Base-by-base conservation (phyloP, 2,329 filamentous ascomycete genomes). In the Aureobasidium sp. region DNA sequence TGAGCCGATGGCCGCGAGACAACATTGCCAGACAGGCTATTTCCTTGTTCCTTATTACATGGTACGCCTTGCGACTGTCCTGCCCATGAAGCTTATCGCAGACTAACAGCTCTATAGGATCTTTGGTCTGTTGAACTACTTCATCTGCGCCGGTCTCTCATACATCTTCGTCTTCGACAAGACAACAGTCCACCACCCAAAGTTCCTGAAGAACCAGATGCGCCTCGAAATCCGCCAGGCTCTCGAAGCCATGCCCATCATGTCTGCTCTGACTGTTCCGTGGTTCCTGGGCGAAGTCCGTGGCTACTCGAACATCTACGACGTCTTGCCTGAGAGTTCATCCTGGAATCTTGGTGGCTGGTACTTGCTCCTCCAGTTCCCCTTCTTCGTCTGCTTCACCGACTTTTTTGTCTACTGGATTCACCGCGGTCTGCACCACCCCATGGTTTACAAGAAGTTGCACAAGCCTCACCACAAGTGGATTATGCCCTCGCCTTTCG, bases 391-490 rank as follows among this genome's bases (percentile, higher is more conserved):
- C 72, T 73, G 87, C 72, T 96, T 96, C 74, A 96, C 91, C 78
- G 91, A 96, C 77, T 88, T 88, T 75, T 86, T 82, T 78, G 92
- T 96, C 78, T 96, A 96, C 82, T 90, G 88, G 83, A 93, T 95
- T 70, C 91, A 96, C 79, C 88, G 91, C 62, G 88, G 84, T 62
- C 82, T 95, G 65, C 91, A 96, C 77, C 87, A 91, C 76, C 89
- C 89, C 17, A 72, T 77, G 51, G 73, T 94, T 68, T 97, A 97
- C 84, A 95, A 92, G 80, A 80, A 81, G 67, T 82, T 97, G 55
- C 93, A 97, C 84, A 97, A 97, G 84, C 88, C 91, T 67, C 93
- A 97, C 78, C 93, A 97, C 86, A 97, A 96, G 80, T 97, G 93
- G 93, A 97, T 97, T 77, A 95, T 97, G 90, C 93, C 93, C 3